A percentile compares a stretch with the other conserved stretches of the same genome.
Conservation (phyloP, 2,329 filamentous ascomycete species). For the Epichloe sibirici region DNA sequence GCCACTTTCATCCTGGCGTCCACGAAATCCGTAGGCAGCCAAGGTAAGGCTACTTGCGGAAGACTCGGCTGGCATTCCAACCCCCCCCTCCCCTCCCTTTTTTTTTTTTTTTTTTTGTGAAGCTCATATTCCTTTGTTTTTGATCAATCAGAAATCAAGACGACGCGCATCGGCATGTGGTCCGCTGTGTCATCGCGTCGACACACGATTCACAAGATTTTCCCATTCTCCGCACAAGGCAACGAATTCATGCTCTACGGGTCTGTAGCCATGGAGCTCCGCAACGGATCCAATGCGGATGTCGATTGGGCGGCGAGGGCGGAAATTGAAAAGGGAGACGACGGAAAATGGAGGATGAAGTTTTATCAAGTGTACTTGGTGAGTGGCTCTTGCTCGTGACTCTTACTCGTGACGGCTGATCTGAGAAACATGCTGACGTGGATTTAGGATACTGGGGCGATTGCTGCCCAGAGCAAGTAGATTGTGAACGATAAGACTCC, state of each 20-base stretch:
- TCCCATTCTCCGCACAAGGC: conserved; percentile 15
- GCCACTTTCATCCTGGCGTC: conserved; percentile 20
- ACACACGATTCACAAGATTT: conserved; percentile 19
- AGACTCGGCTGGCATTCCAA: background rate
- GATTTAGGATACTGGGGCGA: conserved; percentile 5
- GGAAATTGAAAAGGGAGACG: conserved; percentile 31
- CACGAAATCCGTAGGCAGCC: conserved; percentile 12
- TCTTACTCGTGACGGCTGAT: background rate
- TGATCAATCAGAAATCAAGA: conserved; percentile 17
- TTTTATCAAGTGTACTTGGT: conserved; percentile 45
- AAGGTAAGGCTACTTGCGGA: conserved; percentile 9
- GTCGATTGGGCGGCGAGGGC: conserved; percentile 44
- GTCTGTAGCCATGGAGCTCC: conserved; percentile 15
- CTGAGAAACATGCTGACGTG: background rate
- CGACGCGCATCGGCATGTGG: conserved; percentile 19
- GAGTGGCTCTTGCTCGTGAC: conserved; percentile 11
- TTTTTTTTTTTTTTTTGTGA: no score
- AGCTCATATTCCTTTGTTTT: background rate
- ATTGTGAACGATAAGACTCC: background rate
- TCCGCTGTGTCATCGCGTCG: conserved; percentile 14
- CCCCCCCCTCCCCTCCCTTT: no score
- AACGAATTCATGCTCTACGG: conserved; percentile 23
- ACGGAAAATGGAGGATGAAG: conserved; percentile 39
- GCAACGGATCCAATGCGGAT: conserved; percentile 15
- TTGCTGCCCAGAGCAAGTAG: background rate